A percentile compares a stretch with the other conserved stretches of the same genome.
phyloP scores from a whole-genome alignment of 352 stramenopile genomes.

The Phytopythium kandeliae region DNA sequence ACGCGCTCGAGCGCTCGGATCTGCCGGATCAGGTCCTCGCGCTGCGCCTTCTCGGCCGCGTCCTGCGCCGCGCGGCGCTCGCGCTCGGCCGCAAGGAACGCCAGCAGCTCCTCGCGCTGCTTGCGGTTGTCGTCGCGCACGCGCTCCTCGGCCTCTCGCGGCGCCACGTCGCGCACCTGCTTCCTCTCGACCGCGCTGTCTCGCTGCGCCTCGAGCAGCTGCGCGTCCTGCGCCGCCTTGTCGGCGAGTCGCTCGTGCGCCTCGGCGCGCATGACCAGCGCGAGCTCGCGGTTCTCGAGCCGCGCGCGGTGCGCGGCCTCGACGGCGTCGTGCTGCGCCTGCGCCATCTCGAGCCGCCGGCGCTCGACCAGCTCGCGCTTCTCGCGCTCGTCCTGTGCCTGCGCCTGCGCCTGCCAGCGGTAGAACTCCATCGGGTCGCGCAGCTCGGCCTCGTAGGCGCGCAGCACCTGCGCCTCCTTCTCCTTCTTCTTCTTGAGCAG shows the following conservation, averaged over 20 bases:
- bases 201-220: constrained; percentile 49
- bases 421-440: constrained; percentile 90
- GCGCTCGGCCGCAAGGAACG: constrained; percentile 52
- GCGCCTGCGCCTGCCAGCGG: constrained; percentile 85
- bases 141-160: constrained; percentile 66
- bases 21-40: constrained; percentile 83
- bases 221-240: constrained; percentile 46
- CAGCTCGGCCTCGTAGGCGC: constrained; percentile 88
- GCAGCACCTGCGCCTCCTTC: constrained; percentile 81
- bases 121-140: constrained; percentile 52
- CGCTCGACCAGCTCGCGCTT: constrained; percentile 65
- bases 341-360: constrained; percentile 77
- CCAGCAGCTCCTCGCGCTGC: constrained; percentile 59
- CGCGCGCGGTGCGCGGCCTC: constrained; percentile 56
- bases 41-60: constrained; percentile 58
- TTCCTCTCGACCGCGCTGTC: constrained; percentile 61
- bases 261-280: constrained; percentile 70
- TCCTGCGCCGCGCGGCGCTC: constrained; percentile 56
- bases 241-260: constrained; percentile 62
- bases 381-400: constrained; percentile 69
- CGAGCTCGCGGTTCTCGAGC: constrained; percentile 80
- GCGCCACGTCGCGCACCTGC: constrained; percentile 67
- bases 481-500: constrained; percentile 90
- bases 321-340: constrained; percentile 77
- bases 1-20: constrained; percentile 79